phyloP scores from a whole-genome alignment of 208 protist species.

The Trypanosoma platydactyli region DNA sequence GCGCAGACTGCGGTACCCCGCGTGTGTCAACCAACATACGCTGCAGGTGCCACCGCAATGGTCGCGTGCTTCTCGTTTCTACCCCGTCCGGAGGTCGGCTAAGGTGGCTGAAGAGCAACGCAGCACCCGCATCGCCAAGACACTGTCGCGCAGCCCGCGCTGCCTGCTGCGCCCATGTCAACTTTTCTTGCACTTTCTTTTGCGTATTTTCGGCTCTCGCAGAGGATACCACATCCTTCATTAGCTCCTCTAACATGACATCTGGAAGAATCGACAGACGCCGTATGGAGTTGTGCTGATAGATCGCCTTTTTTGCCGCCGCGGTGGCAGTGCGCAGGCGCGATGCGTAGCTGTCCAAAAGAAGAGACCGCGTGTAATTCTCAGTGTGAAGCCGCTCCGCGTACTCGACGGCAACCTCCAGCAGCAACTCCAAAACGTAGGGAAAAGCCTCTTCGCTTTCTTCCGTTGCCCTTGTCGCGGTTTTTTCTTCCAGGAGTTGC shows the following conservation, averaged over 20 bases:
- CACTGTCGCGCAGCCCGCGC: neutral
- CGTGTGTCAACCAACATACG: neutral
- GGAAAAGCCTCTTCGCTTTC: neutral
- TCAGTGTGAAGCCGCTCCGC: constrained; percentile 31
- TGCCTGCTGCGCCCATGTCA: neutral
- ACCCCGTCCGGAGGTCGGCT: neutral
- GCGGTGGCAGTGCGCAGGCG: too few relatives aligned
- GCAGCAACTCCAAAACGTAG: constrained; percentile 16
- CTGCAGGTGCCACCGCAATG: neutral
- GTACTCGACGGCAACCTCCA: constrained; percentile 31
- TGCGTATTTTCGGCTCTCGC: too few relatives aligned
- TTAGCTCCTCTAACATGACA: constrained; percentile 7
- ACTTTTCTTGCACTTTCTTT: neutral
- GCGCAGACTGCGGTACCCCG: neutral
- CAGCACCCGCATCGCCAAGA: neutral
- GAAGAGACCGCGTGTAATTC: constrained; percentile 43
- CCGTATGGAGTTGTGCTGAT: constrained; percentile 33
- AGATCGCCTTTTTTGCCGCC: constrained; percentile 6
- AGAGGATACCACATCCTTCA: neutral
- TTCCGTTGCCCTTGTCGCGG: neutral
- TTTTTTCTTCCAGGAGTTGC: neutral
- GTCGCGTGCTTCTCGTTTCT: neutral
- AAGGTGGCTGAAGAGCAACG: neutral
- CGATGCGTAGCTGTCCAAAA: too few relatives aligned
- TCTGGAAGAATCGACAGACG: constrained; percentile 19